Base-by-base conservation (phyloP, 768 basidiomycete genomes). In the Pleurotus ostreatus region DNA sequence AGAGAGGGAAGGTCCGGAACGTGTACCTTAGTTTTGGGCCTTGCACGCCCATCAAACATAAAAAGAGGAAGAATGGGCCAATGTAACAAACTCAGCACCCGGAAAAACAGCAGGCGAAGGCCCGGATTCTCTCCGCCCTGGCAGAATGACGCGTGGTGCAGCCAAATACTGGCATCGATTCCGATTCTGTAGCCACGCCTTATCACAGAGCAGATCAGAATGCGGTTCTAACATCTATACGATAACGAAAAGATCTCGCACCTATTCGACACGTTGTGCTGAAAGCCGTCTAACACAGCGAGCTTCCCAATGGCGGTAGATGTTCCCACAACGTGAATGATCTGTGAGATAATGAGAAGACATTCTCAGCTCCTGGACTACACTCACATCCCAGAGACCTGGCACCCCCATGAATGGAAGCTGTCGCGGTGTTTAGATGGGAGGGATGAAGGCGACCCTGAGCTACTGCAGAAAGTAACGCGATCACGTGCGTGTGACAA, bases 1-100 rank as follows among this genome's bases (percentile, higher is more conserved):
- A 65, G 59, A 73, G 49, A 30, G n/a, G 13, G 34, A 38, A 37
- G 11, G 6, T 51, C n/a, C 38, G 39, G 13, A 15, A 47, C 74
- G 12, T 77, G 71, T 15, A 80, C 81, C 71, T 91, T 90, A 59
- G 81, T 62, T 39, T 78, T 75, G 3, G 88, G 88, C 51, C 88
- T 77, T 55, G 82, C 69, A 2, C 82, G 80, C 0, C 89, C 88
- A 67, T 90, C 87, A 64, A 90, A 90, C 2, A 90, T 82, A 64
- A 89, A 88, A 23, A 90, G 73, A 0, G 86, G 85, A 15, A 87
- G 71, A 46, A 89, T 75, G 0, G 88, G 51, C 37, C 37, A 39
- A 20, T 23, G 39, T 6, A 53, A 12, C 37, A 53, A 38, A 12
- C 26, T 39, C 4, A 39, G 12, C 30, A 38, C 22, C 15, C 41